phyloP scores from a whole-genome alignment of 164 flowering plant species.

The Dillenia turbinata region DNA sequence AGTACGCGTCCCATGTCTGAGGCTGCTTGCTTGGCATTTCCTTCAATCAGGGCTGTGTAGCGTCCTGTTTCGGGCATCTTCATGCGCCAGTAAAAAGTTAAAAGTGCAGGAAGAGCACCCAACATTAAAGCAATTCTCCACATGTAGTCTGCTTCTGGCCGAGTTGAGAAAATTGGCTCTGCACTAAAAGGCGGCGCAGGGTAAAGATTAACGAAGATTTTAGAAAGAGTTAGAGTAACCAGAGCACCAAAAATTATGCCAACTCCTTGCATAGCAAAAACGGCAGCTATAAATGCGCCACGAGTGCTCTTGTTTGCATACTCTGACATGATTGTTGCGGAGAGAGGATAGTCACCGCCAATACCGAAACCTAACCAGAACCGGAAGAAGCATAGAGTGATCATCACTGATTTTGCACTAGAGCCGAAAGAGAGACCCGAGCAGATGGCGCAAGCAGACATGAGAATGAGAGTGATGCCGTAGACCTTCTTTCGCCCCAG shows the following conservation, averaged over 20 bases:
- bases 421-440: constrained; percentile 52
- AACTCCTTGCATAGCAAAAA: constrained; percentile 61
- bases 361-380: constrained; percentile 66
- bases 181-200: constrained; percentile 5
- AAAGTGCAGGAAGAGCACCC: constrained; percentile 42
- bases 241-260: constrained; percentile 54
- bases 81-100: constrained; percentile 51
- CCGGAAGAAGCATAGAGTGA: constrained; percentile 51
- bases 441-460: constrained; percentile 46
- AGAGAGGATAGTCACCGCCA: constrained; percentile 51
- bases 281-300: constrained; percentile 47
- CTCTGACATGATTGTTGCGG: constrained; percentile 56
- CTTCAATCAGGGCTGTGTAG: constrained; percentile 45
- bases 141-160: constrained; percentile 32
- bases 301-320: constrained; percentile 49
- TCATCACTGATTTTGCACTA: constrained; percentile 26
- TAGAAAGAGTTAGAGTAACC: constrained; percentile 41
- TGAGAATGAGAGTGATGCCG: constrained; percentile 49
- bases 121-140: constrained; percentile 51
- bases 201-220: constrained; percentile 17
- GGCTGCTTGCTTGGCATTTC: constrained; percentile 48
- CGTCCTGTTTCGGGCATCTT: constrained; percentile 58
- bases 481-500: constrained; percentile 53
- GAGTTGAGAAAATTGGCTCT: constrained; percentile 22
- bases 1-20: constrained; percentile 49